Percentiles rank a stretch among this genome's conserved stretches.
These are phyloP conservation scores for Neotropicomus parvogracilis DNA, from an alignment of 1,284 basidiomycete species.

Conservation along the genomic window DNA sequence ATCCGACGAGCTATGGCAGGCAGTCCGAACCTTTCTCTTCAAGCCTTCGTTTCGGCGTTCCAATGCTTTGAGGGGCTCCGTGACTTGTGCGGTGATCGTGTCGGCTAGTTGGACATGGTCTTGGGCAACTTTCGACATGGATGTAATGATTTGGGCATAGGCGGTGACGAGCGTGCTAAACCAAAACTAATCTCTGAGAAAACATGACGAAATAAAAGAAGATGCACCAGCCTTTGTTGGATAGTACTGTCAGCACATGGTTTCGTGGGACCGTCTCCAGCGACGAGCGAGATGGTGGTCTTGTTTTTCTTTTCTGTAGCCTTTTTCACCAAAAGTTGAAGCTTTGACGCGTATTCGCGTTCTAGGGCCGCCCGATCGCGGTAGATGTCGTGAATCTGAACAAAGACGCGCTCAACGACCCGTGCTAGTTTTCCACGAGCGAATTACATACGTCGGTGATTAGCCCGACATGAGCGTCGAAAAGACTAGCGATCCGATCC, in stretches of 20 bases:
- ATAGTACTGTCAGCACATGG: constrained; percentile 52
- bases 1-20: not conserved
- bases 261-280: constrained; percentile 68
- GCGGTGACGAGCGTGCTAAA: constrained; percentile 65
- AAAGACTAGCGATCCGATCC: constrained; percentile 47
- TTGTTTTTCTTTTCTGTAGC: constrained; percentile 67
- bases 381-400: constrained; percentile 68
- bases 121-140: constrained; percentile 57
- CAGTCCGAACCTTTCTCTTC: constrained; percentile 55
- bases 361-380: constrained; percentile 63
- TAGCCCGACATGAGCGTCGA: constrained; percentile 62
- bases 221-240: constrained; percentile 49
- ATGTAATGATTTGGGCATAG: constrained; percentile 62
- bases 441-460: constrained; percentile 51
- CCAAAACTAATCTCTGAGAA: constrained; percentile 12
- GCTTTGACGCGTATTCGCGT: constrained; percentile 69
- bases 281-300: constrained; percentile 49
- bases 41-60: constrained; percentile 62
- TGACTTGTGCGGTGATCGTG: constrained; percentile 53
- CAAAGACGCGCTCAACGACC: constrained; percentile 6
- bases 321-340: constrained; percentile 62
- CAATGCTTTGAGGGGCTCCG: constrained; percentile 58
- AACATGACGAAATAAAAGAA: not conserved
- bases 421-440: not conserved
- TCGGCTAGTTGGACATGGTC: constrained; percentile 70